These are phyloP conservation scores for Dactylorhiza incarnata DNA, from an alignment of 106 monocot species.

Conservation along the genomic window DNA sequence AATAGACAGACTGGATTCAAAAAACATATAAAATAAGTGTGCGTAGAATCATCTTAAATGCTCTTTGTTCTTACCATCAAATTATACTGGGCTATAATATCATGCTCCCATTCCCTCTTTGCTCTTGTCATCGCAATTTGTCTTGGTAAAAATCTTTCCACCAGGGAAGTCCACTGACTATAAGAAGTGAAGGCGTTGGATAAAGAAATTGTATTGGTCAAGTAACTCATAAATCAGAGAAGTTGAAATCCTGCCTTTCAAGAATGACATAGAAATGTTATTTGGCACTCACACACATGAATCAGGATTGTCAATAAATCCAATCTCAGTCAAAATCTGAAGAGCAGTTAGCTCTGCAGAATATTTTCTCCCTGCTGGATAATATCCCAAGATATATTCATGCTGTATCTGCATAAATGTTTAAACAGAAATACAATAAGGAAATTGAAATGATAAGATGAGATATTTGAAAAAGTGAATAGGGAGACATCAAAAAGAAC, in stretches of 20 bases:
- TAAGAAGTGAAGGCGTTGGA: background rate
- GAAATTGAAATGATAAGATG: background rate
- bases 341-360: constrained; percentile 82
- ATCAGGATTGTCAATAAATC: constrained; percentile 66
- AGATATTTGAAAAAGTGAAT: background rate
- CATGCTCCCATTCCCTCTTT: constrained; percentile 85
- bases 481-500: background rate
- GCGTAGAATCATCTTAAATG: background rate
- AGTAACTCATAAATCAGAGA: background rate
- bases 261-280: background rate
- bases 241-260: background rate
- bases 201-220: background rate
- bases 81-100: constrained; percentile 67
- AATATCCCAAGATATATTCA: constrained; percentile 93
- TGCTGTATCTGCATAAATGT: constrained; percentile 64
- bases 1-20: background rate
- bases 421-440: constrained; percentile 6
- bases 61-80: constrained; percentile 44
- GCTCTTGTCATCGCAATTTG: constrained; percentile 81
- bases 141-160: constrained; percentile 91
- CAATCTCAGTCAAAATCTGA: constrained; percentile 88
- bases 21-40: background rate
- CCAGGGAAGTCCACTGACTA: constrained; percentile 84
- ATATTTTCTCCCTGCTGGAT: constrained; percentile 89
- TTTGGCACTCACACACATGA: constrained; percentile 59